These are phyloP conservation scores for Pouteria glomerata DNA, from an alignment of 148 eudicot species.

Conservation along the genomic window DNA sequence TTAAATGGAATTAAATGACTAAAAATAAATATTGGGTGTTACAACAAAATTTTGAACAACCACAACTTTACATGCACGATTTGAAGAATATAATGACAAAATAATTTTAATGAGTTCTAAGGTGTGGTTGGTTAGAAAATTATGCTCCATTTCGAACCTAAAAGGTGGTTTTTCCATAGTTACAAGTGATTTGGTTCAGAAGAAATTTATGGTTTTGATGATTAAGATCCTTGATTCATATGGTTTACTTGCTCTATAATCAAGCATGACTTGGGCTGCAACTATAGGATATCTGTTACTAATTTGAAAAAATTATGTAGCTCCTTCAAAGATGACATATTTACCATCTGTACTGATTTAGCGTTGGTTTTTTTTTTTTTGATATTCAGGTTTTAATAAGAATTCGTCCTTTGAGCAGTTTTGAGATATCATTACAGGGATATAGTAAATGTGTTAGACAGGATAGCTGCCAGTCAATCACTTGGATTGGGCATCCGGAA, in stretches of 20 bases:
- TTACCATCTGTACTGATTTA: not conserved
- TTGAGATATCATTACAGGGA: conserved; percentile 86
- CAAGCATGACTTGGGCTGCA: not conserved
- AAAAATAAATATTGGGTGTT: too few species aligned
- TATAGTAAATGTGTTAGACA: conserved; percentile 69
- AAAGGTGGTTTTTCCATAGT: too few species aligned
- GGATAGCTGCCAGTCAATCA: conserved; percentile 78
- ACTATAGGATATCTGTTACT: not conserved
- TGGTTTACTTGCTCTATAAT: not conserved
- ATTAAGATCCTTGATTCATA: not conserved
- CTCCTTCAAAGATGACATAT: not conserved
- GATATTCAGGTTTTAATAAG: conserved; percentile 78
- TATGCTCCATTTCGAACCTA: too few species aligned
- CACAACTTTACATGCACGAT: too few species aligned
- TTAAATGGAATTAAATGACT: too few species aligned
- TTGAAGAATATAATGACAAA: too few species aligned
- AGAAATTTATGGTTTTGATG: not conserved
- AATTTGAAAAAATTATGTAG: not conserved
- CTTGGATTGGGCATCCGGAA: conserved; percentile 99
- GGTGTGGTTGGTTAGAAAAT: too few species aligned
- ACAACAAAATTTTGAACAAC: too few species aligned
- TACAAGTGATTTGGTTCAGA: not conserved
- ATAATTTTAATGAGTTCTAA: too few species aligned
- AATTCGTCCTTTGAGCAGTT: conserved; percentile 72
- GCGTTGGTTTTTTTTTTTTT: not conserved